These are phyloP conservation scores for Boletus vinaceobasis DNA, from an alignment of 768 basidiomycete species.

Conservation along the genomic window DNA sequence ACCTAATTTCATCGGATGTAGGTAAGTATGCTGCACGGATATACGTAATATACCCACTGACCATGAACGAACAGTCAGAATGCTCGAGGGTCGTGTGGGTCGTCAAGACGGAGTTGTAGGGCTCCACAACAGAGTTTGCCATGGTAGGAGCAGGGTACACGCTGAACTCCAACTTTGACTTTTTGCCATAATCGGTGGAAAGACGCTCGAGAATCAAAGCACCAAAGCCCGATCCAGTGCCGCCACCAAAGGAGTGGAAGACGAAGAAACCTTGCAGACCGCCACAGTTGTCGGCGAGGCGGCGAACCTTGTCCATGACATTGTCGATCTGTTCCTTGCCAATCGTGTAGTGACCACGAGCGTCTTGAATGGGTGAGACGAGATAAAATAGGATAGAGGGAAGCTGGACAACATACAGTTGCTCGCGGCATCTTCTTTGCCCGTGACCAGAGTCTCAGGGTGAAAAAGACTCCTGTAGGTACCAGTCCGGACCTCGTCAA, in stretches of 20 bases:
- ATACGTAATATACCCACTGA: slow-evolving; percentile 27
- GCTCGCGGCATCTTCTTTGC: slow-evolving; percentile 99
- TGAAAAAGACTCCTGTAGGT: slow-evolving; percentile 97
- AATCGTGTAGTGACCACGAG: slow-evolving; percentile 97
- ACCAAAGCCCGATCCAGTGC: slow-evolving; percentile 98
- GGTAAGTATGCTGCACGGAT: slow-evolving; percentile 2
- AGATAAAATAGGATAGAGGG: neutral
- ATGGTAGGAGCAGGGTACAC: slow-evolving; percentile 94
- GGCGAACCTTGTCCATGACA: slow-evolving; percentile 93
- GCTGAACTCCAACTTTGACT: slow-evolving; percentile 97
- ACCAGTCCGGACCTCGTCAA: slow-evolving; percentile 95
- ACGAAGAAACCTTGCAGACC: slow-evolving; percentile 99
- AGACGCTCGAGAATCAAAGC: slow-evolving; percentile 94
- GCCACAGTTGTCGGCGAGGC: slow-evolving; percentile 92
- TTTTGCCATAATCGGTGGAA: slow-evolving; percentile 97
- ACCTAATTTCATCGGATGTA: slow-evolving; percentile 37
- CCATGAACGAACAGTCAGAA: slow-evolving; percentile 99
- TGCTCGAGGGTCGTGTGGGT: slow-evolving; percentile 99
- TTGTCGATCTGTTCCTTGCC: slow-evolving; percentile 97
- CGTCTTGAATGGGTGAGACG: slow-evolving; percentile 52
- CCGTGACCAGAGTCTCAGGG: slow-evolving; percentile 96
- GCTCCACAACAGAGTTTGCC: slow-evolving; percentile 95
- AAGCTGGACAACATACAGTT: slow-evolving; percentile 64
- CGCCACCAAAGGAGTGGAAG: slow-evolving; percentile 99
- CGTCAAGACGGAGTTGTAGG: slow-evolving; percentile 95